Evolutionary conservation across 2,329 filamentous ascomycete genomes (phyloP).

Genomic region (Neopestalotiopsis rosae): DNA sequence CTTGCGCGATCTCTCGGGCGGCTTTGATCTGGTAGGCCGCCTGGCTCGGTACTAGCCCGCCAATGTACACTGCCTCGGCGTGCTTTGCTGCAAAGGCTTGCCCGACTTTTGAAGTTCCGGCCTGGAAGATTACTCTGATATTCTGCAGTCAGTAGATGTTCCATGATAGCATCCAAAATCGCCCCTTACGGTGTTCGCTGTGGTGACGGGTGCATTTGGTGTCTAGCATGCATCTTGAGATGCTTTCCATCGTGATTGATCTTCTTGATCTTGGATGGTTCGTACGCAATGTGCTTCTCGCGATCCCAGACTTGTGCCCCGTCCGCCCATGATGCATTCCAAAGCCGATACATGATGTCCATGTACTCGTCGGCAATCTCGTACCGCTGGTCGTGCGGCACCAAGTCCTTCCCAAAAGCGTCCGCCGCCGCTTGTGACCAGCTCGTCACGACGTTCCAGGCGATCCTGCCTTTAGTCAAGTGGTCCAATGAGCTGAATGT

Average conservation of each 20-base stretch:
- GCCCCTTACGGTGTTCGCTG: slow-evolving; percentile 59
- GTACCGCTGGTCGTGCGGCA: slow-evolving; percentile 55
- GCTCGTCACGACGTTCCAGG: slow-evolving; percentile 57
- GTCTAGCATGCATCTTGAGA: slow-evolving; percentile 62
- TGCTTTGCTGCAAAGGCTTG: slow-evolving; percentile 67
- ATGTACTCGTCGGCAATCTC: slow-evolving; percentile 53
- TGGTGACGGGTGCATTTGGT: slow-evolving; percentile 65
- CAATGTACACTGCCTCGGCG: slow-evolving; percentile 59
- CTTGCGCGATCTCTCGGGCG: slow-evolving; percentile 7
- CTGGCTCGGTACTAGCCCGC: slow-evolving; percentile 10
- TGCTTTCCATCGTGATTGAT: slow-evolving; percentile 69
- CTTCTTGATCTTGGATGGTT: slow-evolving; percentile 52
- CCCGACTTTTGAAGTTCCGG: slow-evolving; percentile 65
- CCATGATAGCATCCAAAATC: background rate
- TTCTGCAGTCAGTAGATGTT: background rate
- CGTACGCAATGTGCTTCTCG: slow-evolving; percentile 35
- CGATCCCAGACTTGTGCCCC: slow-evolving; percentile 37
- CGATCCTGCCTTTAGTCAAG: slow-evolving; percentile 40
- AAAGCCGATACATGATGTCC: slow-evolving; percentile 51
- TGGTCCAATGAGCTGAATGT: slow-evolving; percentile 42
- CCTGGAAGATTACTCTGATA: slow-evolving; percentile 60
- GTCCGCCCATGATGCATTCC: slow-evolving; percentile 56
- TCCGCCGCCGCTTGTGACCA: slow-evolving; percentile 52
- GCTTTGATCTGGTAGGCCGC: slow-evolving; percentile 12
- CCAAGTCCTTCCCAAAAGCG: slow-evolving; percentile 50